A percentile compares a stretch with the other conserved stretches of the same genome.
Conservation (phyloP, 768 basidiomycete species). For the Panaeolus papilionaceus region DNA sequence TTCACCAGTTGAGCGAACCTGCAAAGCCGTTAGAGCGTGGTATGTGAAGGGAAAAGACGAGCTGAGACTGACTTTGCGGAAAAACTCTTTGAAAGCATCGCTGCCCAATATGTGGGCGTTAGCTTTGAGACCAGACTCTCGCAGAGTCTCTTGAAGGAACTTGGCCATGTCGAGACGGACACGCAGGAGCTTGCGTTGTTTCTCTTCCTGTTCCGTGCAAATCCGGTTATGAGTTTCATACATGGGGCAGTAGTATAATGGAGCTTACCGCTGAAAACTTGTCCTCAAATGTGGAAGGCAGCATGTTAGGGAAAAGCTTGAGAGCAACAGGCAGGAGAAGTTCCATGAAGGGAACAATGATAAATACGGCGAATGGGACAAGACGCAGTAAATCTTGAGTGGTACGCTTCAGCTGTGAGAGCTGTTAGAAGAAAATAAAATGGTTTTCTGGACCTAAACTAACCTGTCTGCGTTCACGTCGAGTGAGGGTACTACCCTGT, state of each 20-base stretch:
- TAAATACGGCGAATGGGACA: constrained; percentile 93
- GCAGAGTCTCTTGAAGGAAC: constrained; percentile 96
- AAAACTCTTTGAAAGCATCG: constrained; percentile 99
- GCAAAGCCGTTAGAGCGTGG: not conserved
- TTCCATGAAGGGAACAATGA: constrained; percentile 99
- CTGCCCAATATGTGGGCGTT: constrained; percentile 92
- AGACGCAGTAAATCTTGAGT: constrained; percentile 93
- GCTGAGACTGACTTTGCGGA: constrained; percentile 77
- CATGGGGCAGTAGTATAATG: not conserved
- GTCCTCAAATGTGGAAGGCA: constrained; percentile 98
- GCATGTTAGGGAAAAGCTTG: constrained; percentile 98
- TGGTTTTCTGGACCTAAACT: constrained; percentile 22
- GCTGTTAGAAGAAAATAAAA: constrained; percentile 7
- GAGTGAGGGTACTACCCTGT: constrained; percentile 88
- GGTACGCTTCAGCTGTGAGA: constrained; percentile 81
- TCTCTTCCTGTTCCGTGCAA: constrained; percentile 78
- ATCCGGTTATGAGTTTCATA: not conserved
- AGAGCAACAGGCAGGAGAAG: constrained; percentile 93
- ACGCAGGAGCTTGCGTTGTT: constrained; percentile 92
- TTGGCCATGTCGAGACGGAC: constrained; percentile 99
- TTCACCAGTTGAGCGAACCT: constrained; percentile 96
- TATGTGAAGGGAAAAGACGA: not conserved
- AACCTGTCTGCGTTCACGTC: constrained; percentile 93
- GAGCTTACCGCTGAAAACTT: constrained; percentile 83
- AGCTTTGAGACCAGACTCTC: constrained; percentile 92